Conservation (phyloP, 2,329 filamentous ascomycete genomes). For the Chaetothyriales sp. region DNA sequence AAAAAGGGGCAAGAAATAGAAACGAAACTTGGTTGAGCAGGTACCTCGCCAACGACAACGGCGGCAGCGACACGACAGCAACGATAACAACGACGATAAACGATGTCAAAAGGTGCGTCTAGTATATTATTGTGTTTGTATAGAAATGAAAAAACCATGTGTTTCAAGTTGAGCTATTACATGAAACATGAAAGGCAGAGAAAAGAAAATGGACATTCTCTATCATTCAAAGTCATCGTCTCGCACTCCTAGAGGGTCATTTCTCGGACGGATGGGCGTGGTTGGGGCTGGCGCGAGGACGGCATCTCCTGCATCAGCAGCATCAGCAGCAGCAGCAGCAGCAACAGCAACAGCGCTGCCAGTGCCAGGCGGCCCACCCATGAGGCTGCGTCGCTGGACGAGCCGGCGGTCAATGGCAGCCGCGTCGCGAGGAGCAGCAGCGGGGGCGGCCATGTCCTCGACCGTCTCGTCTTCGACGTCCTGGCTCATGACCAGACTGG, state of each 20-base stretch:
- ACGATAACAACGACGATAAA: not conserved
- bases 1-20: not conserved
- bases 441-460: constrained; percentile 10
- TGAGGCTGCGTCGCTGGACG: not conserved
- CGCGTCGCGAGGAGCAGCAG: not conserved
- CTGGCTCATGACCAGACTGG: constrained; percentile 29
- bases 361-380: constrained; percentile 11
- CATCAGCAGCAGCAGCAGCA: constrained; percentile 10
- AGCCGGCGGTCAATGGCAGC: no score
- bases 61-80: no score
- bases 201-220: not conserved
- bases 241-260: constrained; percentile 23
- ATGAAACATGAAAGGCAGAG: not conserved
- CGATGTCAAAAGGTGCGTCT: not conserved
- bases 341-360: constrained; percentile 4
- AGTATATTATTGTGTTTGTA: not conserved
- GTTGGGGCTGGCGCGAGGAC: constrained; percentile 35
- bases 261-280: constrained; percentile 22
- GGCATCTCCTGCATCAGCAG: constrained; percentile 20
- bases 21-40: not conserved
- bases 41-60: not conserved
- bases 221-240: constrained; percentile 37
- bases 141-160: not conserved
- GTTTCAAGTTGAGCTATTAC: not conserved
- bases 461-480: constrained; percentile 19